Conservation (phyloP, 1,139 yeast genomes). For the Zygoascus meyerae region DNA sequence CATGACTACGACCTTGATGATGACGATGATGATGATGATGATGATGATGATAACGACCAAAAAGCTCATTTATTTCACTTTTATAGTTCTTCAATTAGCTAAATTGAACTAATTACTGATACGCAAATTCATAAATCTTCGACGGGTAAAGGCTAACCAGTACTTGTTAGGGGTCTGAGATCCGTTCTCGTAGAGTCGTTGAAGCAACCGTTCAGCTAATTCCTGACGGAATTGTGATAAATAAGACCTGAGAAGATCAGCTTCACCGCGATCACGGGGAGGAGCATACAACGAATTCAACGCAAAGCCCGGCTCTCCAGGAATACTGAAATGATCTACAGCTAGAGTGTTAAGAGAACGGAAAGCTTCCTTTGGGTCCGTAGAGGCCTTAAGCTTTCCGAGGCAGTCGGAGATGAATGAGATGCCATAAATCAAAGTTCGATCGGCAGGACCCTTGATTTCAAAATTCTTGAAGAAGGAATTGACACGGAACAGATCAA, state of each 20-base stretch:
- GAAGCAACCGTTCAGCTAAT: constrained; percentile 71
- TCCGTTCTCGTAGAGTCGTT: constrained; percentile 58
- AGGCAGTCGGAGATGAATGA: constrained; percentile 83
- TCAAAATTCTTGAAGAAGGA: constrained; percentile 95
- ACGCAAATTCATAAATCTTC: constrained; percentile 88
- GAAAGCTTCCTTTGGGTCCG: constrained; percentile 54
- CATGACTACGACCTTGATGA: background rate
- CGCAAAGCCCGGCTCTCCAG: constrained; percentile 95
- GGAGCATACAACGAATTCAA: constrained; percentile 76
- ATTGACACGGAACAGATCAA: constrained; percentile 91
- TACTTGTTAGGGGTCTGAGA: constrained; percentile 44
- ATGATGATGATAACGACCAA: background rate
- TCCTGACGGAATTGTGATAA: constrained; percentile 94
- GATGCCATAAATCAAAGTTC: constrained; percentile 94
- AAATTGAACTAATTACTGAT: constrained; percentile 21
- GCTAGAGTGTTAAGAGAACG: constrained; percentile 75
- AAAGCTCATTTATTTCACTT: background rate
- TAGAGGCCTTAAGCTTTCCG: constrained; percentile 44
- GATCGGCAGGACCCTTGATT: constrained; percentile 91
- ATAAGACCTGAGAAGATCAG: constrained; percentile 72
- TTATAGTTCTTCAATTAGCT: too few species aligned
- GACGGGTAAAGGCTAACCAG: constrained; percentile 94
- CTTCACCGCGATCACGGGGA: constrained; percentile 68
- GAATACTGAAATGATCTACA: constrained; percentile 80
- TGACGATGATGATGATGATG: background rate